Percentiles rank a stretch among this genome's conserved stretches.
These are phyloP conservation scores for Bruguiera parviflora DNA, from an alignment of 345 rosid genomes.

Conservation along the genomic window DNA sequence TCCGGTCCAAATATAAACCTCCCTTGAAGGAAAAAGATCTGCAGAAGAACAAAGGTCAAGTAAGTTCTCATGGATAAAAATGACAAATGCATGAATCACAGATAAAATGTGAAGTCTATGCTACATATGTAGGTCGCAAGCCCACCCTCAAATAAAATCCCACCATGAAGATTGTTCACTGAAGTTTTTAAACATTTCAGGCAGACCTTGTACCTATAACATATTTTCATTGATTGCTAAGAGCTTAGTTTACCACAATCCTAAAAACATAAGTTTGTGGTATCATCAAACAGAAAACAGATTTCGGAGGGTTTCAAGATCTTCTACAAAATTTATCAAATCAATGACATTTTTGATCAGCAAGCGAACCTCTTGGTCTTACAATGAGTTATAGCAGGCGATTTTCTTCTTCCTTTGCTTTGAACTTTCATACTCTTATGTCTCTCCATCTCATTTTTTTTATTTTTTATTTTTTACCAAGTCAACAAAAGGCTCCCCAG, in stretches of 20 bases:
- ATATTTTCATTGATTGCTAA: neutral
- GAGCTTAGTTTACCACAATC: slow-evolving; percentile 1
- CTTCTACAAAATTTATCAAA: neutral
- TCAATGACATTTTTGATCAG: slow-evolving; percentile 4
- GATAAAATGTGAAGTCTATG: neutral
- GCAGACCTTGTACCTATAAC: neutral
- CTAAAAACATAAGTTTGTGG: neutral
- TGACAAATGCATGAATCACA: neutral
- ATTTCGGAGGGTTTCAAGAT: neutral
- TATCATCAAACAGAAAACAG: neutral
- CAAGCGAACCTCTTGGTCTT: neutral
- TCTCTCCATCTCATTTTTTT: neutral
- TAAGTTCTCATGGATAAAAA: neutral
- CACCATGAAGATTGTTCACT: neutral
- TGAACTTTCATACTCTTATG: neutral
- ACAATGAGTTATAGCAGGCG: neutral
- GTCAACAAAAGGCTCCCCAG: neutral
- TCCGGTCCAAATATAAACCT: slow-evolving; percentile 96
- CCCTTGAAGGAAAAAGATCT: slow-evolving; percentile 73
- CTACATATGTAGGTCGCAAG: neutral
- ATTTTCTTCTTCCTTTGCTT: neutral
- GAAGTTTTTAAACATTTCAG: neutral
- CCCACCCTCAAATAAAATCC: neutral
- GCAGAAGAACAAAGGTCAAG: slow-evolving; percentile 20
- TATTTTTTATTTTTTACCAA: neutral